These are phyloP conservation scores for Bimuria novae-zelandiae DNA, from an alignment of 2,329 filamentous ascomycete species.

Conservation along the genomic window DNA sequence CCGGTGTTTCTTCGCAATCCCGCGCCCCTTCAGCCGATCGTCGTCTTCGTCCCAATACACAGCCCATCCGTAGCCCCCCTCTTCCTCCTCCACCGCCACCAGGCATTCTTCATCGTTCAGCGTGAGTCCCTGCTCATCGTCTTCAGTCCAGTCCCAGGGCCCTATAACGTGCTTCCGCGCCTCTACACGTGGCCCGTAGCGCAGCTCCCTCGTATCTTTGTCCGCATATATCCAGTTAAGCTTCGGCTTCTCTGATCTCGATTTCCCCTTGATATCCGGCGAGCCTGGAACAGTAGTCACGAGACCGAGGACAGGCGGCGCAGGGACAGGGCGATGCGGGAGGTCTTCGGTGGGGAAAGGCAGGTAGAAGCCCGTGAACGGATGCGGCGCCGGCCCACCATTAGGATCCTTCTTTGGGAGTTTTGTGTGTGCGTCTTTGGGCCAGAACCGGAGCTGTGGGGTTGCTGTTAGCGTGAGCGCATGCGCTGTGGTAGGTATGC, in stretches of 20 bases:
- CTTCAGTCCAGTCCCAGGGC: slow-evolving; percentile 79
- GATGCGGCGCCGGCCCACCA: slow-evolving; percentile 44
- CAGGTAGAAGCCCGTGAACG: slow-evolving; percentile 57
- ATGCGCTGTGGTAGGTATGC: not conserved
- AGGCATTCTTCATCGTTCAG: slow-evolving; percentile 61
- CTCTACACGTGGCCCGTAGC: slow-evolving; percentile 70
- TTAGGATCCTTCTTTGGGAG: slow-evolving; percentile 30
- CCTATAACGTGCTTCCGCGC: slow-evolving; percentile 75
- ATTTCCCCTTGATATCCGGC: slow-evolving; percentile 11
- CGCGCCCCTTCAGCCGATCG: slow-evolving; percentile 48
- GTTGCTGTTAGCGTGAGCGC: not conserved
- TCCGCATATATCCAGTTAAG: slow-evolving; percentile 72
- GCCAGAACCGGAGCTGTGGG: slow-evolving; percentile 42
- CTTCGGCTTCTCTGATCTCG: slow-evolving; percentile 51
- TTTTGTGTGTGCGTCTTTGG: slow-evolving; percentile 39
- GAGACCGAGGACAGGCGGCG: slow-evolving; percentile 50
- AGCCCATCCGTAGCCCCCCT: slow-evolving; percentile 55
- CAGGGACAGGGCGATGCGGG: slow-evolving; percentile 38
- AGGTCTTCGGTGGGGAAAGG: slow-evolving; percentile 53
- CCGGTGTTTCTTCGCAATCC: slow-evolving; percentile 47
- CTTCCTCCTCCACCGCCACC: slow-evolving; percentile 60
- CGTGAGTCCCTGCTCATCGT: slow-evolving; percentile 59
- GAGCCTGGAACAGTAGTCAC: slow-evolving; percentile 56
- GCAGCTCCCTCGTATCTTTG: slow-evolving; percentile 62
- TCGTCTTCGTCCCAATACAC: slow-evolving; percentile 58